Base-by-base conservation (phyloP, 2,329 filamentous ascomycete genomes). In the Calonectria pteridis region DNA sequence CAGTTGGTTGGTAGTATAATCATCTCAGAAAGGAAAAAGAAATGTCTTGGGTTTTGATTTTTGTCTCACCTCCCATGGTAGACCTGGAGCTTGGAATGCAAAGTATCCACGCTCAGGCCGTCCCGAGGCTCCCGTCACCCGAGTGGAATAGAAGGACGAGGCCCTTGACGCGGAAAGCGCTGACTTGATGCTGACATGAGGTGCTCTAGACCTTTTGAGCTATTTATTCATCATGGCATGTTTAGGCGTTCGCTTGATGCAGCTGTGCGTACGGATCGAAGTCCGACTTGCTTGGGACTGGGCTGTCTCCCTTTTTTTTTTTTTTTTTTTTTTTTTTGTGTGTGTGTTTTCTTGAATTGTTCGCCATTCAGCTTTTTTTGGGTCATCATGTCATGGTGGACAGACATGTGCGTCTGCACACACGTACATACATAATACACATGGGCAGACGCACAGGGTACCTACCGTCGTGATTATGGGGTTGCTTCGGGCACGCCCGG, bases 1-100 rank as follows among this genome's bases (percentile, higher is more conserved):
- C 40, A 26, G 65, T 43, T 64, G 55, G 55, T 46, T 51, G 58
- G 29, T 29, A 20, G 55, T 55, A 69, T 68, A 51, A 72, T 67
- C 50, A 55, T 62, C 33, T 37, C 16, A 40, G 55, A 62, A 62
- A 23, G 26, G 23, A 37, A 59, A 62, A 62, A 37, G 69, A 59
- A 69, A 69, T 78, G 75, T 78, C 77, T 75, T 76, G 75, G 71
- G 76, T 68, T 68, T 69, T 31, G 51, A 62, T 72, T 46, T 59
- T 75, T 51, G 63, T 77, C 75, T 74, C 50, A 55, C 59, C 65
- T 37, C 51, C 33, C 28, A 67, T 71, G 28, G 62, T 23, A 50
- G 40, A 55, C 53, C 53, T 62, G 53, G 66, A 69, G 29, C 28
- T 69, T 55, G 31, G 40, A 29, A 69, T 62, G 51, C 53, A 59